These are phyloP conservation scores for Microdochium bolleyi DNA, from an alignment of 2,329 filamentous ascomycete genomes.

Conservation along the genomic window DNA sequence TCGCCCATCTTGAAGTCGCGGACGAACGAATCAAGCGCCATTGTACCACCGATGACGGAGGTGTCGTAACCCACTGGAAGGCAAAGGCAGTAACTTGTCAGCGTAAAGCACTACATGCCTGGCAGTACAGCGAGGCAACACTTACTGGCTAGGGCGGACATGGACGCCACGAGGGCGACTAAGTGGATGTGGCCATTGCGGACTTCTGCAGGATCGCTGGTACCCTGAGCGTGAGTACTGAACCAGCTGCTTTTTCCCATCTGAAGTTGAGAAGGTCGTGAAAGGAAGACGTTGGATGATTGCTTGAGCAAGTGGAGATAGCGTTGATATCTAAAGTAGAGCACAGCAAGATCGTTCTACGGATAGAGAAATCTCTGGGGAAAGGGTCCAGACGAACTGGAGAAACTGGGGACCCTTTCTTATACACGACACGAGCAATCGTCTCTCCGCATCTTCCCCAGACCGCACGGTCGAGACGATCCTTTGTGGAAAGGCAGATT, in stretches of 20 bases:
- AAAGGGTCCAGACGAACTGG: neutral
- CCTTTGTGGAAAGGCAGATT: neutral
- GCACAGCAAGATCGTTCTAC: neutral
- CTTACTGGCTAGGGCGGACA: constrained; percentile 24
- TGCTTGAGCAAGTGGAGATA: neutral
- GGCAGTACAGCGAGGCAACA: neutral
- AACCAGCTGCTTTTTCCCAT: neutral
- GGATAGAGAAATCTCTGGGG: neutral
- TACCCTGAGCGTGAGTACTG: constrained; percentile 22
- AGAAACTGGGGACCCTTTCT: neutral
- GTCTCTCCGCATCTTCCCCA: neutral
- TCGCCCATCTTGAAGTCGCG: constrained; percentile 23
- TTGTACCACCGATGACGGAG: constrained; percentile 29
- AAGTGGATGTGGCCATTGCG: constrained; percentile 24
- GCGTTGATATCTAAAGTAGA: neutral
- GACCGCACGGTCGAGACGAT: neutral
- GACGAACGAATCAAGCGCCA: constrained; percentile 26
- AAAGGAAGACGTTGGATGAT: neutral
- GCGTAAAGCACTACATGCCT: neutral
- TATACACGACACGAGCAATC: neutral
- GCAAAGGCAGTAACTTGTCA: neutral
- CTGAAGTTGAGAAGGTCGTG: neutral
- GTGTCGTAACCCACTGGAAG: constrained; percentile 25
- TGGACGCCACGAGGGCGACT: constrained; percentile 21
- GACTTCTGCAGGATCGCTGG: constrained; percentile 22